Evolutionary conservation across 2,329 filamentous ascomycete species (phyloP), one percentile per base, ranked within the genome.

Genomic region (Grosmannia serpens): DNA sequence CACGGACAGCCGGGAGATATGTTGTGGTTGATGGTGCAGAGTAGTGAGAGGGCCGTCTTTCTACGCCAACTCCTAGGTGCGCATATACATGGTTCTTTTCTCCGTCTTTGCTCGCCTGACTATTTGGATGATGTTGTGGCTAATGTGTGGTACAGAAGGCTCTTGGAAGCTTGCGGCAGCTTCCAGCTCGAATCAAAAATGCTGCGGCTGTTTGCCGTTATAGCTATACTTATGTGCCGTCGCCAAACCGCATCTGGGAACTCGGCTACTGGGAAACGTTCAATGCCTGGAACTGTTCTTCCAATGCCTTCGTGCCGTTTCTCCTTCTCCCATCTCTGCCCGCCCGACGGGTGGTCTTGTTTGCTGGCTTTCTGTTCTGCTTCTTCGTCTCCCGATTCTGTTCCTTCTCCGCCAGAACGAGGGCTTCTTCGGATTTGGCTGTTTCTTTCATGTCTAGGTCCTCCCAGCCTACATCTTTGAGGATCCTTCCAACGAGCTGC

Each of bases 381-480:
- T 56, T 57, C 51, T 64, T 62, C 38, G 62, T 52, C 54, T 61
- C 58, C 53, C 47, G 51, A 49, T 31, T 62, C 58, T 24, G 61
- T 38, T 65, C 64, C 29, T 65, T 61, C 26, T 71, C 68, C 22
- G 69, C 65, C 27, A 66, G 58, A 1, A 51, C 57, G 46, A 75
- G 62, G 27, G 65, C 67, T 17, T 65, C 61, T 54, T 72, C 70
- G 20, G 72, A 66, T 41, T 64, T 62, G 20, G 63, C 62, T 20
- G 74, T 65, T 56, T 73, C 70, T 11, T 65, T 65, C 24, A 70
- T 66, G 59, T 83, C 76, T 56, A 89, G 69, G 65, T 88, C 83
- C 65, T 90, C 87, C 74, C 88, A 86, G 1, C 82, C 81, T 56
- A 89, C 79, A 51, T 81, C 81, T 61, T 79, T 77, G 33, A 94